phyloP scores from a whole-genome alignment of 345 rosid genomes.

The Hirschfeldia incana region DNA sequence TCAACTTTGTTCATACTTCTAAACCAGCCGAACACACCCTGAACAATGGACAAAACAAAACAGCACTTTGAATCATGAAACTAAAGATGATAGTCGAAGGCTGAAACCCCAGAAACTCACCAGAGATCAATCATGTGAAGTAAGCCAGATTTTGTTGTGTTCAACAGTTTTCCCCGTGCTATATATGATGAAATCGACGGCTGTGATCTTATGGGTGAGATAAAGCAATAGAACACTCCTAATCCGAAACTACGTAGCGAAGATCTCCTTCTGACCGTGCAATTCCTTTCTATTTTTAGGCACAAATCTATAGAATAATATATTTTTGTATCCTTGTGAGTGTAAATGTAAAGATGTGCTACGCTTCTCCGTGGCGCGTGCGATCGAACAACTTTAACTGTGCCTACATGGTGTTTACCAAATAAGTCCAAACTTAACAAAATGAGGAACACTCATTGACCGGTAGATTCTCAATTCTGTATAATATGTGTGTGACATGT shows the following conservation, averaged over 20 bases:
- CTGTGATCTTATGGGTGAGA: slow-evolving; percentile 2
- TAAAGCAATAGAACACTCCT: background rate
- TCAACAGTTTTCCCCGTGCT: background rate
- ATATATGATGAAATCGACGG: slow-evolving; percentile 6
- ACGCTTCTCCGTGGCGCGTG: too few species aligned
- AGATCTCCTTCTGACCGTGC: slow-evolving; percentile 23
- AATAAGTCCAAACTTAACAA: too few species aligned
- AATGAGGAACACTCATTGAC: too few species aligned
- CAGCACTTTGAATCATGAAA: background rate
- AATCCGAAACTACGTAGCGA: slow-evolving; percentile 16
- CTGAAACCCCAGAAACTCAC: background rate
- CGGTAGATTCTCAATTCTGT: too few species aligned
- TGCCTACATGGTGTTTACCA: too few species aligned
- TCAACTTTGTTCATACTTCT: slow-evolving; percentile 39
- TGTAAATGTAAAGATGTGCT: too few species aligned
- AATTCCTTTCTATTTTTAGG: background rate
- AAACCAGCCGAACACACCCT: background rate
- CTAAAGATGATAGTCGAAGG: background rate
- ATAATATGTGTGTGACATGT: too few species aligned
- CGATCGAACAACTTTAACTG: too few species aligned
- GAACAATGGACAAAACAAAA: background rate
- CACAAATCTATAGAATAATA: too few species aligned
- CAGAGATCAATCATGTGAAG: background rate
- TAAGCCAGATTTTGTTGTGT: background rate
- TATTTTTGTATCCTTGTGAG: too few species aligned